Percentiles rank a stretch among this genome's conserved stretches.
Evolutionary conservation across 164 flowering plant species (phyloP).

Genomic region (Cinnamomum chago): DNA sequence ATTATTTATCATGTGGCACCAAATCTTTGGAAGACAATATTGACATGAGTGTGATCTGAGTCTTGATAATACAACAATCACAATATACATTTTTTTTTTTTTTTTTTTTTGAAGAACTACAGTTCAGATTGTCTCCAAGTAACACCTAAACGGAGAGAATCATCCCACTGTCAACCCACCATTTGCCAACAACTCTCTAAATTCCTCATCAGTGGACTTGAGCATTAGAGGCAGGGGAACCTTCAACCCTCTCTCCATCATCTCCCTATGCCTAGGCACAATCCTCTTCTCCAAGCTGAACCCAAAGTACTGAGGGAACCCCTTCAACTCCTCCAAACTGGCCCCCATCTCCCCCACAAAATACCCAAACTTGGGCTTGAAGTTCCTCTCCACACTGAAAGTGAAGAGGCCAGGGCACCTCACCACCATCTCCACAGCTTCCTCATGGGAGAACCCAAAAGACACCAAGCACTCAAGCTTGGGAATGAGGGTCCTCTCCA

Average conservation of each 20-base stretch:
- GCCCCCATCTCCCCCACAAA: constrained; percentile 56
- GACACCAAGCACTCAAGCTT: constrained; percentile 57
- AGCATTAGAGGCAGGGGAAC: constrained; percentile 69
- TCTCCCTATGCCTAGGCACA: constrained; percentile 63
- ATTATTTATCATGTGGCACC: too few species aligned
- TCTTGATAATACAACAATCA: too few species aligned
- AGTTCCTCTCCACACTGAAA: constrained; percentile 83
- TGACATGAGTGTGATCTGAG: too few species aligned
- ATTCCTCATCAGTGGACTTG: constrained; percentile 75
- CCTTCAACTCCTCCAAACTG: constrained; percentile 59
- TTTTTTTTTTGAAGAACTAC: too few species aligned
- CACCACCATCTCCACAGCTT: constrained; percentile 71
- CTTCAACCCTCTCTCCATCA: constrained; percentile 36
- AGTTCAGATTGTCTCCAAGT: too few species aligned
- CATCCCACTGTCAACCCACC: background rate
- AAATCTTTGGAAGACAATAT: too few species aligned
- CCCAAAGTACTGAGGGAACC: constrained; percentile 87
- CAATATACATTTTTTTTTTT: too few species aligned
- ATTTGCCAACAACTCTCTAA: constrained; percentile 37
- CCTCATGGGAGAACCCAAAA: constrained; percentile 47
- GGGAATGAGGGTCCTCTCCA: constrained; percentile 75
- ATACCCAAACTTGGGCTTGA: constrained; percentile 80
- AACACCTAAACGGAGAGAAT: too few species aligned
- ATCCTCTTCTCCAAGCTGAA: constrained; percentile 96
- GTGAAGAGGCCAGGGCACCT: constrained; percentile 83